phyloP scores from a whole-genome alignment of 1,139 yeast genomes.

The Wickerhamomyces sp. region DNA sequence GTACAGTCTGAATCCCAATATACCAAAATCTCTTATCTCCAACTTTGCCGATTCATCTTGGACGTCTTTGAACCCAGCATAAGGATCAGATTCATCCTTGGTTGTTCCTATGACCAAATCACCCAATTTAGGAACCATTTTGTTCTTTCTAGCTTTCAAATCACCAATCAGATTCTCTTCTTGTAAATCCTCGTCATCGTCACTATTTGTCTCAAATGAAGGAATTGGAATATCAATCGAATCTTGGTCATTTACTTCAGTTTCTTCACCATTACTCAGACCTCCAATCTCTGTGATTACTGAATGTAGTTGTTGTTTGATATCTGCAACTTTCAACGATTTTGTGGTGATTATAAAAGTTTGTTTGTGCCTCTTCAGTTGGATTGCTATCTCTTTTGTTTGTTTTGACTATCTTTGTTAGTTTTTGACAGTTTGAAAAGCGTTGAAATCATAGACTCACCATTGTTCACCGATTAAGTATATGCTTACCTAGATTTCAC shows the following conservation, averaged over 20 bases:
- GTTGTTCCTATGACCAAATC: conserved; percentile 18
- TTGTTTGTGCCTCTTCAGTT: conserved; percentile 38
- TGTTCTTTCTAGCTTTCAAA: conserved; percentile 1
- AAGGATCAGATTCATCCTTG: conserved; percentile 14
- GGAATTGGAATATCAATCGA: conserved; percentile 23
- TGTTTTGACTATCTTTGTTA: conserved; percentile 3
- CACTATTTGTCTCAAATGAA: conserved; percentile 11
- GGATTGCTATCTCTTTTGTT: conserved; percentile 27
- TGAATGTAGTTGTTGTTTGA: conserved; percentile 31
- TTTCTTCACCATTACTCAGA: conserved; percentile 17
- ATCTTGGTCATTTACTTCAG: conserved; percentile 25
- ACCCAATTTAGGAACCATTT: conserved; percentile 8
- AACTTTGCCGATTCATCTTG: conserved; percentile 6
- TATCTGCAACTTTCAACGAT: conserved; percentile 25
- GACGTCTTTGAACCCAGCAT: conserved; percentile 12
- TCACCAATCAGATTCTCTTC: conserved; percentile 8
- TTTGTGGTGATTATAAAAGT: conserved; percentile 41
- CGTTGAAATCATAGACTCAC: not conserved
- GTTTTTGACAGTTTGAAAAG: conserved; percentile 3
- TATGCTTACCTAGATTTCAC: too few species aligned
- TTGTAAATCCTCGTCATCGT: conserved; percentile 22
- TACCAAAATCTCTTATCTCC: conserved; percentile 11
- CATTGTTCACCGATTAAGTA: too few species aligned
- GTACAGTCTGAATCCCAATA: conserved; percentile 17
- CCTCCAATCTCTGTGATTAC: conserved; percentile 49